Base-by-base conservation (phyloP, 2,329 filamentous ascomycete genomes). In the Hymenotorrendiella dingleyae region DNA sequence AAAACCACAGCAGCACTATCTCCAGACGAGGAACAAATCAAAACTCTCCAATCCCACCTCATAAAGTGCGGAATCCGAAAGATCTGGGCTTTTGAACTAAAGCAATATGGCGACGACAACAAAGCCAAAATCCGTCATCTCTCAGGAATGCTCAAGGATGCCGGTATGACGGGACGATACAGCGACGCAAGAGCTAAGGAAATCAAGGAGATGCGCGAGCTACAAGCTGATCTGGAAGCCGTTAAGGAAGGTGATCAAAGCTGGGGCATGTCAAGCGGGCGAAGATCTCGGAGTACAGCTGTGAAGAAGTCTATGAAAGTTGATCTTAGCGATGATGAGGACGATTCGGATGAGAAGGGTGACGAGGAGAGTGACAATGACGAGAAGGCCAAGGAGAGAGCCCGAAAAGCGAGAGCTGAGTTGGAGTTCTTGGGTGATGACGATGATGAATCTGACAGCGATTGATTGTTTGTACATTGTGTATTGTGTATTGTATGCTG, bases 1-100 rank as follows among this genome's bases (percentile, higher is more conserved):
- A n/a, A n/a, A n/a, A 30, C 49, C 37, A 37, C 63, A 2, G 59
- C 66, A 14, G 61, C 61, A 8, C 65, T 72, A 26, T 62, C 80
- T 14, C 77, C 83, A 0, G 76, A 89, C 47, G 79, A 87, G 46
- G 80, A 77, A 3, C 86, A 94, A 62, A 84, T 96, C 60, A 97
- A 95, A 64, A 84, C 82, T 36, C 71, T 97, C 3, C 91, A 97
- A 66, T 78, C 80, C 7, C 88, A 91, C 64, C 75, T 98, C 6
- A 67, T 83, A 34, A 95, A 96, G 64, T 98, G 91, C 58, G 91
- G 91, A 22, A 79, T 96, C 42, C 84, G 88, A 40, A 97, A 96
- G 62, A 77, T 96, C 48, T 98, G 93, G 91, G 78, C 76, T 37
- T 80, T 84, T 50, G 88, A 96, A 64, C 73, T 98, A 21, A 86